Percentiles rank a stretch among this genome's conserved stretches.
phyloP scores from a whole-genome alignment of 371 early-diverging fungal species.

The Lichtheimia ornata region DNA sequence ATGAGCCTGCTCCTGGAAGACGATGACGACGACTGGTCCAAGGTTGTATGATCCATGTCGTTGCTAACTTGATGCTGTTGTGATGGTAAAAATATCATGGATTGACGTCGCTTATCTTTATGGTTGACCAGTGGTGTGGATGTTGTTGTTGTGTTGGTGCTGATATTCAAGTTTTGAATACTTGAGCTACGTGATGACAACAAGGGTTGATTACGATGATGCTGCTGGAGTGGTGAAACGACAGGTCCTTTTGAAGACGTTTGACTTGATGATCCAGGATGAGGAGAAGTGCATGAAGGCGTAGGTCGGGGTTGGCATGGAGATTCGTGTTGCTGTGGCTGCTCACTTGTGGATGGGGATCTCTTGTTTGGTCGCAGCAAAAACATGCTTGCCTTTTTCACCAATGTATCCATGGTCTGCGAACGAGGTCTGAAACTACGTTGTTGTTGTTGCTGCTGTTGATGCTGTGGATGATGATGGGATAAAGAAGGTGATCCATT shows the following conservation, averaged over 20 bases:
- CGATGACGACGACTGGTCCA: background rate
- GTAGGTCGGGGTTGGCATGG: no score
- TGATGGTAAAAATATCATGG: background rate
- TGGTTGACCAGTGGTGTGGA: background rate
- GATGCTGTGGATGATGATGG: no score
- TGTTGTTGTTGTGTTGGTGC: background rate
- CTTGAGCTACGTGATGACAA: no score
- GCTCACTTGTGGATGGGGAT: no score
- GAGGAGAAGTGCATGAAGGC: no score
- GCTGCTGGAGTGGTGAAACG: no score
- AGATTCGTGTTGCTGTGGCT: no score
- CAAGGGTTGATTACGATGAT: no score
- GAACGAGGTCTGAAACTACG: conserved; percentile 4
- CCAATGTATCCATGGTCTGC: conserved; percentile 7
- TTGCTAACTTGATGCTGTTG: background rate
- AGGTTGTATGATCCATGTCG: background rate
- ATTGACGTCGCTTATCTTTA: background rate
- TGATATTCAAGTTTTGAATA: no score
- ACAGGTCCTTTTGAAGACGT: no score
- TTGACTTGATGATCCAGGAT: no score
- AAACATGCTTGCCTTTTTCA: conserved; percentile 10
- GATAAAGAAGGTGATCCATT: no score
- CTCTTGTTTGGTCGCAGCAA: background rate
- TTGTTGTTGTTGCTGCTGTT: background rate
- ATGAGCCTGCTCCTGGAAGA: background rate